phyloP scores from a whole-genome alignment of 2,329 filamentous ascomycete species.

The Alternaria alternata region DNA sequence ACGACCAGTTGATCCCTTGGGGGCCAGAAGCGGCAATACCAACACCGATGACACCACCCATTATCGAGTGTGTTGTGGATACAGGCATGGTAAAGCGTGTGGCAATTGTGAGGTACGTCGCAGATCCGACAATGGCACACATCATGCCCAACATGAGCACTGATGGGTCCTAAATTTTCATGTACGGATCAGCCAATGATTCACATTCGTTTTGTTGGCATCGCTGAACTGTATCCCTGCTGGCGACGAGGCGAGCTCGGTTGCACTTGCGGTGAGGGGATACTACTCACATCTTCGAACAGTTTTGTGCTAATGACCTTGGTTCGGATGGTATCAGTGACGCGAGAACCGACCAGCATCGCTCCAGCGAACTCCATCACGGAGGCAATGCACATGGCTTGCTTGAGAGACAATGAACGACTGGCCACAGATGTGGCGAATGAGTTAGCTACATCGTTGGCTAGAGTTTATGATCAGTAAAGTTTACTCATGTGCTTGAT shows the following conservation, averaged over 20 bases:
- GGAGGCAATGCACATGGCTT: constrained; percentile 56
- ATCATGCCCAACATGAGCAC: constrained; percentile 65
- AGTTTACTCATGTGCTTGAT: constrained; percentile 19
- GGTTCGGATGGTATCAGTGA: constrained; percentile 58
- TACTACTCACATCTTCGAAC: constrained; percentile 43
- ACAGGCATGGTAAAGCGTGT: constrained; percentile 63
- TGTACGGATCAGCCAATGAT: neutral
- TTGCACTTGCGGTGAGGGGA: no score
- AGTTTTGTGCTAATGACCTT: constrained; percentile 57
- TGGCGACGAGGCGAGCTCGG: no score
- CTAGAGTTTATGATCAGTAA: constrained; percentile 18
- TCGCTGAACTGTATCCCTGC: no score
- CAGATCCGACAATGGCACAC: constrained; percentile 61
- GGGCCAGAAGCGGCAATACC: constrained; percentile 62
- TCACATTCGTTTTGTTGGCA: neutral
- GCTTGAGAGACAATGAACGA: constrained; percentile 57
- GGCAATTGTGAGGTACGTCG: constrained; percentile 62
- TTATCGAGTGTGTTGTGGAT: constrained; percentile 61
- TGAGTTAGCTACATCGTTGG: constrained; percentile 61
- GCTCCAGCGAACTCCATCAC: constrained; percentile 58
- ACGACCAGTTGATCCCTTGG: constrained; percentile 64
- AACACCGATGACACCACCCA: constrained; percentile 55
- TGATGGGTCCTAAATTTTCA: constrained; percentile 46
- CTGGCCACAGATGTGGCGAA: constrained; percentile 60
- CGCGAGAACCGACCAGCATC: constrained; percentile 51